Conservation (phyloP, 1,284 basidiomycete genomes). For the Apiotrichum montevideense region DNA sequence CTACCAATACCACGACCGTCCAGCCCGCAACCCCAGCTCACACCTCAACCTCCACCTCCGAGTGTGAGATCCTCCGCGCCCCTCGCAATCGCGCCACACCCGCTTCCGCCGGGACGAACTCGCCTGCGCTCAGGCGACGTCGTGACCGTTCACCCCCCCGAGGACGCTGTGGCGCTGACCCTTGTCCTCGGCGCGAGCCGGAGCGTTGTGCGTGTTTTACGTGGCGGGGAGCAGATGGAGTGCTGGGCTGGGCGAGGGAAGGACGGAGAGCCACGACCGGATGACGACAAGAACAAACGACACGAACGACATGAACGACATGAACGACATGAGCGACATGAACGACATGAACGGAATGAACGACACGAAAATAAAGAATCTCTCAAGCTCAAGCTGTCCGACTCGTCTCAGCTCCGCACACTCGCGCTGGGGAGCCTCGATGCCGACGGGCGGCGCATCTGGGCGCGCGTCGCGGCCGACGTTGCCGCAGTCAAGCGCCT, state of each 20-base stretch:
- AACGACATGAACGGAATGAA: no score
- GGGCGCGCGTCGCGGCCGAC: constrained; percentile 18
- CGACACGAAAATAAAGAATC: not conserved
- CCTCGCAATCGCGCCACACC: constrained; percentile 1
- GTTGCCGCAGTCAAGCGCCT: constrained; percentile 29
- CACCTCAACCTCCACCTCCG: not conserved
- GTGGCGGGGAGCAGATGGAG: no score
- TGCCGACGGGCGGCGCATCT: constrained; percentile 16
- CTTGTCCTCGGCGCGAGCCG: not conserved
- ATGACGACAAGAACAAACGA: no score
- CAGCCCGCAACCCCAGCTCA: not conserved
- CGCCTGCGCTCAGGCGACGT: constrained; percentile 10
- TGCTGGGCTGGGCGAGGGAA: no score
- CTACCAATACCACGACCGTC: no score
- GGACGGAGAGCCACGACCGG: no score
- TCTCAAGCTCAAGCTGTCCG: not conserved
- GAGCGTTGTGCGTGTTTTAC: not conserved
- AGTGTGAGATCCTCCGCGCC: not conserved
- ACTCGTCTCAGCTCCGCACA: not conserved
- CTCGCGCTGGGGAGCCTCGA: not conserved
- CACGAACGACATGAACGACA: no score
- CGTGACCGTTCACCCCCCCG: constrained; percentile 13
- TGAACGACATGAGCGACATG: no score
- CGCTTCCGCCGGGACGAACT: constrained; percentile 19
- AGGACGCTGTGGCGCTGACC: constrained; percentile 2